Conservation (phyloP, 164 flowering plant species). For the Litsea cubeba region DNA sequence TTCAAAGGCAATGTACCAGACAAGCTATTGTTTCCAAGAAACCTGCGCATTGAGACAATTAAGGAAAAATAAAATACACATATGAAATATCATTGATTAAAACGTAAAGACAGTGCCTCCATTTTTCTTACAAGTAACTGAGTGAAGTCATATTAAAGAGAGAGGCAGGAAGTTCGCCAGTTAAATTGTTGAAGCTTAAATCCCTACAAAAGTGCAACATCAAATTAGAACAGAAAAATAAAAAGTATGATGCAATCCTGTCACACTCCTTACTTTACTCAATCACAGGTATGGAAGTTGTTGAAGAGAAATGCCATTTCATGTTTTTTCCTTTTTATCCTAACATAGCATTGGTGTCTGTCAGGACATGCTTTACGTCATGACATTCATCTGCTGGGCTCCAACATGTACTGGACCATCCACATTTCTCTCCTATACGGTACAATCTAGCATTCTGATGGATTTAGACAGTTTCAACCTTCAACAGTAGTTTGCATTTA, state of each 20-base stretch:
- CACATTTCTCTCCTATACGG: background rate
- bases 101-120: background rate
- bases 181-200: slow-evolving; percentile 75
- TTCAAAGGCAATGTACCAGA: slow-evolving; percentile 46
- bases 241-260: background rate
- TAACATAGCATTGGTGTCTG: background rate
- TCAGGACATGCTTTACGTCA: background rate
- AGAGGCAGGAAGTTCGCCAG: slow-evolving; percentile 48
- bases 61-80: background rate
- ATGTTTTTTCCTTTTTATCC: background rate
- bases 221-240: background rate
- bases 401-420: background rate
- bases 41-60: slow-evolving; percentile 31
- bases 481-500: background rate
- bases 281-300: background rate
- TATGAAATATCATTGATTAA: background rate
- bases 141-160: slow-evolving; percentile 57
- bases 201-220: slow-evolving; percentile 39
- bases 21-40: slow-evolving; percentile 66
- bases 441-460: background rate
- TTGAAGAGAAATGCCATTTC: background rate
- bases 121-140: slow-evolving; percentile 43
- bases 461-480: background rate
- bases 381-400: background rate
- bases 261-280: background rate